Base-by-base conservation (phyloP, 352 stramenopile species). In the Globisporangium paroecandrum region DNA sequence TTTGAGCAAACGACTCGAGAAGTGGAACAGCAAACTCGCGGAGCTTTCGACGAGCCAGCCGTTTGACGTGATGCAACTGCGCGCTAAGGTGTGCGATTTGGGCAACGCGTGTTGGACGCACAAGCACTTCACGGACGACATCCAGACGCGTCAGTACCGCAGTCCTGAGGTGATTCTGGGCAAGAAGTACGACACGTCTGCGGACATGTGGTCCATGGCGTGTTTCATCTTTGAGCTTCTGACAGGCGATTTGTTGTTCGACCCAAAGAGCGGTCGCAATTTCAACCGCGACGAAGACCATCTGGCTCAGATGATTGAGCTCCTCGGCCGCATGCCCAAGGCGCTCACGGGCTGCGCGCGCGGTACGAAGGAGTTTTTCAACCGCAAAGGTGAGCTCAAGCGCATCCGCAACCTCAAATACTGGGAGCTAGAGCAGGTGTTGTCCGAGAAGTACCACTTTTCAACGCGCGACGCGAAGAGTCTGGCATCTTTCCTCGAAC, bases 131-230 rank as follows among this genome's bases (percentile, higher is more conserved):
- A 99, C 97, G 53, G 96, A 99, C 73, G 98, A 99, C 73, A 99
- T 99, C 71, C 98, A 99, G 79, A 99, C 98, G 24, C 87, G 98
- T n/a, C 98, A 99, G 82, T 99, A 99, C 76, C 92, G 98, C 5
- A 97, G 90, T 46, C 98, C 98, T 7, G 98, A 99, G 77, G 98
- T 99, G 27, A 96, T 99, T 24, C 77, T 99, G 67, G 94, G 96
- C 47, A 97, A 96, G 72, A 90, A 90, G 53, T 99, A 99, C 79
- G 94, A 99, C 79, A 99, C 97, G 20, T 98, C 97, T 32, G 97
- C 97, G 5, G 98, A 99, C 76, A 98, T 99, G 58, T 99, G 98
- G 98, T 93, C 86, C 84, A 92, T 99, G 76, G 97, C 94, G 49
- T 99, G 98, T 75, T 98, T 99, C 60, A 83, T 99, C 49, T 99